These are phyloP conservation scores for Tillandsia fasciculata DNA, from an alignment of 176 grass and related monocot species.

Conservation along the genomic window DNA sequence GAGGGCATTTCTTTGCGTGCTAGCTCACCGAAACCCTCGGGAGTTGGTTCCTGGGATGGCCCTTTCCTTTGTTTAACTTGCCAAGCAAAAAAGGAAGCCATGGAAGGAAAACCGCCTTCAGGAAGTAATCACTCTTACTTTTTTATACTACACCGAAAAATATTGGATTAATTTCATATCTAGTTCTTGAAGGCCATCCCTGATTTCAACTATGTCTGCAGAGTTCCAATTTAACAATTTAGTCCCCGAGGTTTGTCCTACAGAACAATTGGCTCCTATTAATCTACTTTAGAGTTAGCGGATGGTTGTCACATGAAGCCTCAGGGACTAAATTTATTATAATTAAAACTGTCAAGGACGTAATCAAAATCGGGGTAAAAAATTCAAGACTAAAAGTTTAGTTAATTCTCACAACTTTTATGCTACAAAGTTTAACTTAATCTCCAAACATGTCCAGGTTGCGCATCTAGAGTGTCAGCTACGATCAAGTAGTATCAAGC, in stretches of 20 bases:
- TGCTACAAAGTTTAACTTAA: conserved; percentile 22
- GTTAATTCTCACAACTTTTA: conserved; percentile 2
- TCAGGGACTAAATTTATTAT: too few relatives aligned
- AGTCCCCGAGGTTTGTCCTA: too few relatives aligned
- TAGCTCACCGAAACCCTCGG: conserved; percentile 33
- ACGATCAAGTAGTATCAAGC: conserved; percentile 30
- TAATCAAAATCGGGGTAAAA: too few relatives aligned
- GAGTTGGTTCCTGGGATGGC: conserved; percentile 58
- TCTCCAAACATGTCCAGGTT: conserved; percentile 40
- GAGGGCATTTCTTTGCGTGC: conserved; percentile 76
- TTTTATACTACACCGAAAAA: conserved; percentile 13
- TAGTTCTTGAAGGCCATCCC: background rate
- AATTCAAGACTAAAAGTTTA: background rate
- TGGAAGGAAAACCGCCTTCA: conserved; percentile 73
- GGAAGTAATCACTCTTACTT: conserved; percentile 32
- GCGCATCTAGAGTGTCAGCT: conserved; percentile 29
- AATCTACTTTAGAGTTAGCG: too few relatives aligned
- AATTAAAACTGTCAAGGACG: too few relatives aligned
- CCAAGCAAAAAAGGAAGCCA: conserved; percentile 82
- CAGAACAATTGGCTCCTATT: too few relatives aligned
- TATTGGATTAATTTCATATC: background rate
- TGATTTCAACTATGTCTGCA: background rate
- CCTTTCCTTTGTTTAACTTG: conserved; percentile 87
- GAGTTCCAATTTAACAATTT: too few relatives aligned
- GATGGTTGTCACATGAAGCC: too few relatives aligned